These are phyloP conservation scores for Talaromyces nanjingensis DNA, from an alignment of 495 filamentous ascomycete genomes.

Conservation along the genomic window DNA sequence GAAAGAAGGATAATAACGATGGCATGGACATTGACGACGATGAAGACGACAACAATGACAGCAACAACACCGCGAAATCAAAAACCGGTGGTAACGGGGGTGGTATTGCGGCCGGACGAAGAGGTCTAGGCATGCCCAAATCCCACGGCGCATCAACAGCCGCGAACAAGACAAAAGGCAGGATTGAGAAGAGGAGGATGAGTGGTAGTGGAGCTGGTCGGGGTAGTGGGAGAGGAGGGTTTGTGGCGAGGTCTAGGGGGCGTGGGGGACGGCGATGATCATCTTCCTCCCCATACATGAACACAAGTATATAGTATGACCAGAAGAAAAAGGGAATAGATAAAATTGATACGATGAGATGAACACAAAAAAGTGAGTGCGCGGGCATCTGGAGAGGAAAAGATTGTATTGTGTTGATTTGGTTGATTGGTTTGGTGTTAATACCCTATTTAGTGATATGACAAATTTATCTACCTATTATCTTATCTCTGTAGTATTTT, in stretches of 20 bases:
- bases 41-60: constrained; percentile 35
- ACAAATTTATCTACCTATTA: too few species aligned
- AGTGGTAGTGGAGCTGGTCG: constrained; percentile 11
- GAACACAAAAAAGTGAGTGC: neutral
- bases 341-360: neutral
- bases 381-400: neutral
- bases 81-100: constrained; percentile 14
- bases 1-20: constrained; percentile 45
- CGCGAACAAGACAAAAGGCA: constrained; percentile 21
- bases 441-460: neutral
- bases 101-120: constrained; percentile 21
- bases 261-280: constrained; percentile 14
- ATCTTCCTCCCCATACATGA: neutral
- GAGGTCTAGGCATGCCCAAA: constrained; percentile 42
- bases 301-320: too few species aligned
- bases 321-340: neutral
- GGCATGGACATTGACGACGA: constrained; percentile 65
- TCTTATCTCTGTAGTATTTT: too few species aligned
- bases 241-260: constrained; percentile 15
- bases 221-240: constrained; percentile 16
- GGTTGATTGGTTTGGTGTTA: neutral
- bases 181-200: constrained; percentile 31
- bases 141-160: constrained; percentile 24
- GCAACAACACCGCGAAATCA: constrained; percentile 21
- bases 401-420: neutral